Base-by-base conservation (phyloP, 2,329 filamentous ascomycete species). In the Cryphonectria japonica region DNA sequence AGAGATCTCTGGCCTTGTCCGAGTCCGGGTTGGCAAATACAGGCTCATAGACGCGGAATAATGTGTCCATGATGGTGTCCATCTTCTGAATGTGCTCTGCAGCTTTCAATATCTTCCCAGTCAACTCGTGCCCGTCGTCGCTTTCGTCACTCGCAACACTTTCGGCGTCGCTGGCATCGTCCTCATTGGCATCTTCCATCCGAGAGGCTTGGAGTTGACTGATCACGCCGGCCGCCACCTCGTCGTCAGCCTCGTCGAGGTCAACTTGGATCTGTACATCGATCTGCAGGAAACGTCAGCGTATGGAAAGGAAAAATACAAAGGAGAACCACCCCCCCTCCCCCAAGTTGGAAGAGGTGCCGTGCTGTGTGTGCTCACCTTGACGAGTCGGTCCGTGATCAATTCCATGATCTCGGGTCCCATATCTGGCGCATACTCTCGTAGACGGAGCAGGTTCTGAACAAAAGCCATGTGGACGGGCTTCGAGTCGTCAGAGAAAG, bases 221-320 rank as follows among this genome's bases (percentile, higher is more conserved):
- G 66, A 93, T 86, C 26, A 95, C 88, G 68, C 90, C 89, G 34
- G 94, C 90, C 69, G 94, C 92, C 13, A 94, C 86, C 69, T 97
- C 93, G 74, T 98, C 95, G 73, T 98, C 95, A 73, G 97, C 84
- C 76, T 98, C 95, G 73, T 98, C 94, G 77, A 98, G 84, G 77
- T 98, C 95, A 66, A 95, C 88, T 81, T 98, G 95, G 80, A 98
- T 96, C 78, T 98, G 93, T 0, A 97, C 94, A 78, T 99, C 96
- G 71, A 98, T 93, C 81, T 73, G 34, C 19, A 60, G 26, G 11
- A 3, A 39, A n/a, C 57, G 57, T 73, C 37, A 73, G 71, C 69
- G n/a, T 13, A 52, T 52, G 50, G 32, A 19, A 19, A 13, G 9
- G 4, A 37, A 39, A 39, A 34, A 3, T 2, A 34, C 3, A 34